Evolutionary conservation across 352 stramenopile species (phyloP).

Genomic region (Pythium guiyangense): DNA sequence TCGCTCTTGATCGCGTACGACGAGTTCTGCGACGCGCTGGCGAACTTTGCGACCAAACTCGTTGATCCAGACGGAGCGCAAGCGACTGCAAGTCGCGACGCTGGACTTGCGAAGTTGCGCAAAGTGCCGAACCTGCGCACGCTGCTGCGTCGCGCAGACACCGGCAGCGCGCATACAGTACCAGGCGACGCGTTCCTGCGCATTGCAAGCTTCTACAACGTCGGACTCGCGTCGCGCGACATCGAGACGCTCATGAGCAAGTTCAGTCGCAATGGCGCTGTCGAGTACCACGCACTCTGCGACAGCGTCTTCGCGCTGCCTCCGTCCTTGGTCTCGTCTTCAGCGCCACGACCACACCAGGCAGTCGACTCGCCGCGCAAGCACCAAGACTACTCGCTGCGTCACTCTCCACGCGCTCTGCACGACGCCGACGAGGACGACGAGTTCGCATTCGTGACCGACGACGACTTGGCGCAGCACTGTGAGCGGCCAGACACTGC

Average conservation of each 20-base stretch:
- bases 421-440: neutral
- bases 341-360: neutral
- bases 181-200: slow-evolving; percentile 22
- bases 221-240: slow-evolving; percentile 24
- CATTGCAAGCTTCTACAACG: slow-evolving; percentile 20
- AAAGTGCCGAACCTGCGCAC: slow-evolving; percentile 22
- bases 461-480: slow-evolving; percentile 7
- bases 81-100: neutral
- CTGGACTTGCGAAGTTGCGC: slow-evolving; percentile 22
- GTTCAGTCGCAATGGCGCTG: slow-evolving; percentile 27
- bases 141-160: slow-evolving; percentile 13
- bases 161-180: slow-evolving; percentile 2
- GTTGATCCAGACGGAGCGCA: neutral
- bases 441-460: slow-evolving; percentile 6
- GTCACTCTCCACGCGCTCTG: neutral
- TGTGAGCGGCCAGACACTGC: slow-evolving; percentile 5
- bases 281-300: slow-evolving; percentile 32
- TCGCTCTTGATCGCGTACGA: slow-evolving; percentile 32
- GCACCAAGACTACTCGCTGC: neutral
- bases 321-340: neutral
- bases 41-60: neutral
- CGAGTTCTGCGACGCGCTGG: slow-evolving; percentile 58
- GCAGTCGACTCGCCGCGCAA: neutral
- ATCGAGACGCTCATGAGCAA: slow-evolving; percentile 22
- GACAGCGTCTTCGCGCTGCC: slow-evolving; percentile 32